These are phyloP conservation scores for Yarrowia divulgata DNA, from an alignment of 805 yeast species.

Conservation along the genomic window DNA sequence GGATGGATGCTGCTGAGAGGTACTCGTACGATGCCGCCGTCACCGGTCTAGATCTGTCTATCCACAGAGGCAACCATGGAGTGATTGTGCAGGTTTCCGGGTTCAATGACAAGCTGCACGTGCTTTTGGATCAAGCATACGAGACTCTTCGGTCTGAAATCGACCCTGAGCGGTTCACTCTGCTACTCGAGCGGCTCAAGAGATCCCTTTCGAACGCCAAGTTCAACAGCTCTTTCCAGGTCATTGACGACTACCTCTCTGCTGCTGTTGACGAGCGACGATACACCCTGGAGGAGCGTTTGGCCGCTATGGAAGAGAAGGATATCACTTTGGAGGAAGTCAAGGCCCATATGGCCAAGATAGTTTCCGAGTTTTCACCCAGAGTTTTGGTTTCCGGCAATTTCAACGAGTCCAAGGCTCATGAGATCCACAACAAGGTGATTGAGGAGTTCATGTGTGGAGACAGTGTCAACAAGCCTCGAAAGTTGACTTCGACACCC, in stretches of 20 bases:
- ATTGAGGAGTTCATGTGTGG: slow-evolving; percentile 6
- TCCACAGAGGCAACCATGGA: not conserved
- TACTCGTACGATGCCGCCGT: slow-evolving; percentile 12
- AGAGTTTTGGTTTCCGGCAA: slow-evolving; percentile 12
- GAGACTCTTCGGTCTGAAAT: slow-evolving; percentile 2
- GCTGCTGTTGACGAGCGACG: not conserved
- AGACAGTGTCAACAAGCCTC: not conserved
- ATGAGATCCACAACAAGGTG: slow-evolving; percentile 5
- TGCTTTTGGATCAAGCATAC: not conserved
- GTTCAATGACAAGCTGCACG: slow-evolving; percentile 16
- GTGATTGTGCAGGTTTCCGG: slow-evolving; percentile 12
- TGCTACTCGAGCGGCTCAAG: slow-evolving; percentile 3
- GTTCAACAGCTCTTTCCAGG: slow-evolving; percentile 11
- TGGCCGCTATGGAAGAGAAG: slow-evolving; percentile 72
- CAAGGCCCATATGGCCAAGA: not conserved
- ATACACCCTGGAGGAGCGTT: slow-evolving; percentile 59
- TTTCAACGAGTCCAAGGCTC: slow-evolving; percentile 5
- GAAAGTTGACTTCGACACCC: not conserved
- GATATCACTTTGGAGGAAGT: slow-evolving; percentile 23
- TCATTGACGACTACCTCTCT: not conserved
- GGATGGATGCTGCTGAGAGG: slow-evolving; percentile 25
- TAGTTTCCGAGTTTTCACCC: not conserved
- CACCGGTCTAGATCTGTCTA: not conserved
- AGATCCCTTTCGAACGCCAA: slow-evolving; percentile 1
- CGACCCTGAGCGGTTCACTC: slow-evolving; percentile 8